Evolutionary conservation across 2,329 filamentous ascomycete genomes (phyloP).

Genomic region (Apiospora aurea): DNA sequence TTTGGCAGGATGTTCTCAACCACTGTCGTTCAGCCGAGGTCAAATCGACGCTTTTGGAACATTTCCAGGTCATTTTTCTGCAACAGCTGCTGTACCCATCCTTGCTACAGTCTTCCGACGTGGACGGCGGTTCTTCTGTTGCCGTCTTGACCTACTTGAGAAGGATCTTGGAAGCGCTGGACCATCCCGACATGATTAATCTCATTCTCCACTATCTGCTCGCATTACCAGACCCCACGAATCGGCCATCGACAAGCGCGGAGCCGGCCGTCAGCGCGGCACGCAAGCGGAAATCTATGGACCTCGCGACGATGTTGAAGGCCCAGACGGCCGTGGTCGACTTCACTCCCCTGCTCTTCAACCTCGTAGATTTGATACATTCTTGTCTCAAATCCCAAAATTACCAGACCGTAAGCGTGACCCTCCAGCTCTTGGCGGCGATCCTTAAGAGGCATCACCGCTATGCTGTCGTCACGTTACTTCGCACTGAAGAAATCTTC

Average conservation of each 20-base stretch:
- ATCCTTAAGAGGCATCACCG: slow-evolving; percentile 87
- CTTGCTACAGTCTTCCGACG: slow-evolving; percentile 93
- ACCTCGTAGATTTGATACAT: slow-evolving; percentile 87
- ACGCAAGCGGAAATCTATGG: slow-evolving; percentile 86
- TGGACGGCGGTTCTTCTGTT: slow-evolving; percentile 94
- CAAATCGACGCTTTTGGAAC: slow-evolving; percentile 90
- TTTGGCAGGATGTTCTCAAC: slow-evolving; percentile 98
- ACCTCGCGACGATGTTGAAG: slow-evolving; percentile 81
- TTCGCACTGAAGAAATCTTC: slow-evolving; percentile 69
- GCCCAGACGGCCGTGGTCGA: slow-evolving; percentile 72
- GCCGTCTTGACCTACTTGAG: slow-evolving; percentile 93
- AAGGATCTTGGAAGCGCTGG: slow-evolving; percentile 87
- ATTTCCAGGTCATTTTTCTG: slow-evolving; percentile 96
- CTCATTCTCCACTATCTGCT: slow-evolving; percentile 92
- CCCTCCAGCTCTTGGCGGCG: slow-evolving; percentile 84
- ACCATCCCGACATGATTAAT: slow-evolving; percentile 93
- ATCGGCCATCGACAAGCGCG: slow-evolving; percentile 45
- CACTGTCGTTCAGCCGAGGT: slow-evolving; percentile 93
- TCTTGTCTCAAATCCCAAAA: slow-evolving; percentile 86
- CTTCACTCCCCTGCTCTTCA: slow-evolving; percentile 86
- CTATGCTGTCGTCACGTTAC: slow-evolving; percentile 80
- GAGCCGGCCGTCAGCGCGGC: slow-evolving; percentile 69
- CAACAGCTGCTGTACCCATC: slow-evolving; percentile 97
- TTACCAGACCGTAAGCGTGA: slow-evolving; percentile 87
- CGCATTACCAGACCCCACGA: slow-evolving; percentile 71